phyloP scores from a whole-genome alignment of 1,284 basidiomycete genomes.

The Cystobasidium sp. region DNA sequence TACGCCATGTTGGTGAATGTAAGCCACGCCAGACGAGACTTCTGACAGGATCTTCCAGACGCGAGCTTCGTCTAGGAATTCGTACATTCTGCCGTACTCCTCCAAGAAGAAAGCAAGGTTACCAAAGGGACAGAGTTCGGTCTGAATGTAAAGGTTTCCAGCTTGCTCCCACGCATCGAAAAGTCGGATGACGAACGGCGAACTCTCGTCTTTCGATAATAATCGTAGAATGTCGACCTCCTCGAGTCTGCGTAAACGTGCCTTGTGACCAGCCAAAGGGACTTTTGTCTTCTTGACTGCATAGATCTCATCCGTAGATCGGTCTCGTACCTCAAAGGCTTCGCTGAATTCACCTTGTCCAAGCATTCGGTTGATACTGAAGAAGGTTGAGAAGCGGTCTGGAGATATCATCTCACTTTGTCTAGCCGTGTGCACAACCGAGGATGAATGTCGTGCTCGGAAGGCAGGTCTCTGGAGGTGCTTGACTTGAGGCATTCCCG shows the following conservation, averaged over 20 bases:
- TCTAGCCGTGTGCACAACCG: conserved; percentile 46
- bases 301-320: conserved; percentile 66
- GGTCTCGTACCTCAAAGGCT: conserved; percentile 84
- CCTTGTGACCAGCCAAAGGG: conserved; percentile 84
- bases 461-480: conserved; percentile 37
- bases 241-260: conserved; percentile 86
- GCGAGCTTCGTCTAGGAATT: conserved; percentile 84
- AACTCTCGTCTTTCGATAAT: conserved; percentile 58
- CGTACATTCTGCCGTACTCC: conserved; percentile 84
- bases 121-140: conserved; percentile 91
- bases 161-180: conserved; percentile 97
- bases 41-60: conserved; percentile 98
- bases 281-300: conserved; percentile 93
- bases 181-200: conserved; percentile 87
- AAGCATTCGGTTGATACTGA: conserved; percentile 77
- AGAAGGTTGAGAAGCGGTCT: conserved; percentile 71
- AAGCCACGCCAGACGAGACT: conserved; percentile 74
- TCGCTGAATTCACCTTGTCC: conserved; percentile 94
- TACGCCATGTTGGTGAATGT: conserved; percentile 85
- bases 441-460: conserved; percentile 49
- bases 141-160: conserved; percentile 86
- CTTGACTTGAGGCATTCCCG: conserved; percentile 1
- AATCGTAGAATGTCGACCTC: conserved; percentile 92
- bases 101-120: conserved; percentile 90
- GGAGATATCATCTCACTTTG: conserved; percentile 47